Base-by-base conservation (phyloP, 192 early-diverging fungal genomes). In the Phlyctochytrium arcticum region DNA sequence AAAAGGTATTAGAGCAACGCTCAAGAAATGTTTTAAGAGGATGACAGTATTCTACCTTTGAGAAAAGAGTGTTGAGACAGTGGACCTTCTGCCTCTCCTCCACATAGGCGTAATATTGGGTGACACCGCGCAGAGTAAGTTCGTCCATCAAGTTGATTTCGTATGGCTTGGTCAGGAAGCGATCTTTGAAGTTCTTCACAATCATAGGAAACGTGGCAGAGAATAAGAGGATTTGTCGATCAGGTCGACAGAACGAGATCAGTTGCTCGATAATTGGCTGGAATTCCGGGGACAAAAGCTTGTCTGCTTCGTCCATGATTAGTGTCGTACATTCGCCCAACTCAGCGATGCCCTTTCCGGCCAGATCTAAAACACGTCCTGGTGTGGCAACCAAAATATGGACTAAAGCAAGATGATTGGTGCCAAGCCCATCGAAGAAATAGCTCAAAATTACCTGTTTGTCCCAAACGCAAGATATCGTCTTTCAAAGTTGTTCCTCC, bases 71-170 rank as follows among this genome's bases (percentile, higher is more conserved):
- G 74, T 86, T 87, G 68, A 85, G 74, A 62, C 79, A 98, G 71
- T 99, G 96, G 4, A 99, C 96, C 73, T 99, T 99, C 68, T 99
- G 96, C 62, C 90, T 83, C 70, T 99, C 96, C 75, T 98, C 95
- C 24, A 99, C 95, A 80, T 93, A 99, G 32, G 96, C 96, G 74
- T 99, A 99, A 80, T 94, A 99, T 80, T 99, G 96, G 6, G 96
- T 99, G 24, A 99, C 91, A 69, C 96, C 96, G 59, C 90, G 88
- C 67, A 99, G 81, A 5, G 96, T 99, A 35, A 99, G 85, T 74
- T 99, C 95, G 60, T 99, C 96, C 96, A 99, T 99, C 36, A 99
- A 77, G 63, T 99, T 99, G 72, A 99, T 99, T 73, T 99, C 96
- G 69, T 99, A 96, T 21, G 96, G 92, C 65, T 94, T 95, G 74